Evolutionary conservation across 148 eudicot genomes (phyloP), one percentile per base, ranked within the genome.

Genomic region (Persicaria maculosa): DNA sequence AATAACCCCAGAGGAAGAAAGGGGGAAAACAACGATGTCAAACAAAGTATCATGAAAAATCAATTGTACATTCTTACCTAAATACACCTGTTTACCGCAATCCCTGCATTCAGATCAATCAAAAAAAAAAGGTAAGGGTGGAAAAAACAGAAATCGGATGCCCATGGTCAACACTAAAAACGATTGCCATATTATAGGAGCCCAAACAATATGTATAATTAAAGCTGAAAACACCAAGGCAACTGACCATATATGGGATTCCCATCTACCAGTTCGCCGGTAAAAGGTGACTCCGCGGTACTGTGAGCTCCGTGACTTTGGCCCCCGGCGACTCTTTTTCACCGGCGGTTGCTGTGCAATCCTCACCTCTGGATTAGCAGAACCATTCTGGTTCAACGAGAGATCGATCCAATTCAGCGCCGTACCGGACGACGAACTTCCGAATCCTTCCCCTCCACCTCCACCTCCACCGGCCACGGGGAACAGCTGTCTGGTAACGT

Each of bases 41-140:
- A 57, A 58, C 14, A 40, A 57, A 44, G 8, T 7, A 48, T n/a
- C 31, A 31, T 2, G n/a, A 50, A 40, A 62, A 1, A 75, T 20
- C 10, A 2, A 59, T 43, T 14, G 67, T 31, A 31, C 40, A 54
- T 47, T 4, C 89, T 77, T 78, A 93, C 98, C 93, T 74, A 93
- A 77, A 80, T 90, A 93, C 64, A 93, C 93, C 84, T 93, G 98
- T 73, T 93, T 93, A 73, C 98, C 98, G 76, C 98, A 89, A 82
- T 93, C 98, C 98, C 96, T 89, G 83, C 72, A 80, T 15, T 40
- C 64, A 47, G 48, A 46, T 47, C 71, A 74, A 40, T 64, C 58
- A 31, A 16, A 55, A 16, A 55, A 16, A 55, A 52, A 19, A 64
- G 22, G 16, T 0, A 74, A 55, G 16, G 44, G 19, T 43, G 54